These are phyloP conservation scores for Delitschia confertaspora DNA, from an alignment of 495 filamentous ascomycete genomes.

Conservation along the genomic window DNA sequence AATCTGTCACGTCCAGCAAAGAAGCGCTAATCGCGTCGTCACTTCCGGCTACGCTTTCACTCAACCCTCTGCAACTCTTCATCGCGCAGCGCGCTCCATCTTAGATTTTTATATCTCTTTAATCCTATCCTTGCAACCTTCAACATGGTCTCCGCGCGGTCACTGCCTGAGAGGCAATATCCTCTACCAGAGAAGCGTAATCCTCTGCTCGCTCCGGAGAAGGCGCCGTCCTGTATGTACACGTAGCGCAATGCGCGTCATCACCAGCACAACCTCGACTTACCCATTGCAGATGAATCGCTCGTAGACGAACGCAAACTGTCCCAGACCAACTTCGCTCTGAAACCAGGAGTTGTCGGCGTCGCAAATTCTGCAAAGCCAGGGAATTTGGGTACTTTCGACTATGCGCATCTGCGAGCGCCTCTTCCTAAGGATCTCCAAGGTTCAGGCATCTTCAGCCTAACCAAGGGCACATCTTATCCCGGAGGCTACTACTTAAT, in stretches of 20 bases:
- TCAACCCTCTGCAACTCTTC: neutral
- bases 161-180: slow-evolving; percentile 63
- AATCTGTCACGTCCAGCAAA: too few species aligned
- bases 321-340: slow-evolving; percentile 80
- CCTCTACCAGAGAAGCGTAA: slow-evolving; percentile 67
- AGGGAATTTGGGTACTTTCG: slow-evolving; percentile 72
- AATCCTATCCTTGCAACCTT: slow-evolving; percentile 25
- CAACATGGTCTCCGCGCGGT: slow-evolving; percentile 51
- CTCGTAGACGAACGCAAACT: slow-evolving; percentile 78
- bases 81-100: slow-evolving; percentile 21
- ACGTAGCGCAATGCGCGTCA: slow-evolving; percentile 24
- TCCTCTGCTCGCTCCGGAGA: slow-evolving; percentile 65
- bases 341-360: slow-evolving; percentile 61
- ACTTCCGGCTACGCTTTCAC: slow-evolving; percentile 2
- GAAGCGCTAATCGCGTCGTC: neutral
- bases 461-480: slow-evolving; percentile 41
- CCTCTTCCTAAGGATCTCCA: slow-evolving; percentile 79
- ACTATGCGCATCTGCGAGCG: slow-evolving; percentile 90
- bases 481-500: slow-evolving; percentile 95
- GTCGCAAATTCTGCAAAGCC: slow-evolving; percentile 56
- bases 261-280: slow-evolving; percentile 26
- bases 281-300: slow-evolving; percentile 55
- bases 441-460: slow-evolving; percentile 83
- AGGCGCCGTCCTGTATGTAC: slow-evolving; percentile 54
- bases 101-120: slow-evolving; percentile 27